Percentiles rank a stretch among this genome's conserved stretches.
phyloP scores from a whole-genome alignment of 495 filamentous ascomycete species.

The Amphirosellinia nigrospora region DNA sequence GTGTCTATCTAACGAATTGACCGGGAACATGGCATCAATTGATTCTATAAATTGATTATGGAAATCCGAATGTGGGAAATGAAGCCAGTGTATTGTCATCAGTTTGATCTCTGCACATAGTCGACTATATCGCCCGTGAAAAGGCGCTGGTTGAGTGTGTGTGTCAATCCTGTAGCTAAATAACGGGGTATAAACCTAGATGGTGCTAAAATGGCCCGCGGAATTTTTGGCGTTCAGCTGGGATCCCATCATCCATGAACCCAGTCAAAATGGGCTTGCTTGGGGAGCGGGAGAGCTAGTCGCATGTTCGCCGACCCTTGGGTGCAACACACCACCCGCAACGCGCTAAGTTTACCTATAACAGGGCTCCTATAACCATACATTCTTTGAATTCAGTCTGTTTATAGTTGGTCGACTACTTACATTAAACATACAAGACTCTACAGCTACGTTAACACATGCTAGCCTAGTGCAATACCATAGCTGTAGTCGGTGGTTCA shows the following conservation, averaged over 20 bases:
- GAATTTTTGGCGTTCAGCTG: background rate
- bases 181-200: background rate
- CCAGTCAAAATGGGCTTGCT: background rate
- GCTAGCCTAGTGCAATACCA: background rate
- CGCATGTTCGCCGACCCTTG: background rate
- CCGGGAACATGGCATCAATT: background rate
- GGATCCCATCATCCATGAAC: background rate
- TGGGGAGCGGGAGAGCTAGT: background rate
- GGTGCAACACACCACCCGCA: background rate
- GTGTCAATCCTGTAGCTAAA: background rate
- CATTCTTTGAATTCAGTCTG: background rate
- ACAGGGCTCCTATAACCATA: background rate
- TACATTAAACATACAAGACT: background rate
- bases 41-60: background rate
- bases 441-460: background rate
- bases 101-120: conserved; percentile 1
- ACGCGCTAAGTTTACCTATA: background rate
- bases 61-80: background rate
- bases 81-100: background rate
- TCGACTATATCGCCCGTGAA: background rate
- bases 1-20: background rate
- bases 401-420: background rate
- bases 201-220: background rate
- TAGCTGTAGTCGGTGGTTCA: background rate
- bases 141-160: background rate